Conservation (phyloP, 2,329 filamentous ascomycete species). For the Stachybotrys elegans region DNA sequence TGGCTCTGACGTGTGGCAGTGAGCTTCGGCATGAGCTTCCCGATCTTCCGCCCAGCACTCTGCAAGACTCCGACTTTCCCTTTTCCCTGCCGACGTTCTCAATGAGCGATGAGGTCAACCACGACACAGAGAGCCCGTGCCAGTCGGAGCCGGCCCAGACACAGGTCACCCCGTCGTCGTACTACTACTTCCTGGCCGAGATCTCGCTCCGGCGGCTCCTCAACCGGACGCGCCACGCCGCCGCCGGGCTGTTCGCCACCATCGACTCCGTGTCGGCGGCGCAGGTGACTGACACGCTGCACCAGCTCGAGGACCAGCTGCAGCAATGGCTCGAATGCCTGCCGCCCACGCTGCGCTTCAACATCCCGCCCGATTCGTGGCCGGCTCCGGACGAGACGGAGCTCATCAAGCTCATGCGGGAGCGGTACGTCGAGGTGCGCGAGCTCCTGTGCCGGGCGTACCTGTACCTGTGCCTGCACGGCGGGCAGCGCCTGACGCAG, state of each 20-base stretch:
- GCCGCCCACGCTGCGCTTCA: conserved; percentile 63
- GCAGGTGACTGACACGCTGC: conserved; percentile 60
- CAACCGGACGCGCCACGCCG: conserved; percentile 41
- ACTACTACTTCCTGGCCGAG: conserved; percentile 65
- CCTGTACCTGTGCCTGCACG: conserved; percentile 11
- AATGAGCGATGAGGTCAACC: background rate
- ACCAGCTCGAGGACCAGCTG: conserved; percentile 67
- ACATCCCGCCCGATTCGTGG: conserved; percentile 9
- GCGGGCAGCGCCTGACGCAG: conserved; percentile 8
- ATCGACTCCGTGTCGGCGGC: conserved; percentile 52
- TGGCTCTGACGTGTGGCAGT: conserved; percentile 3
- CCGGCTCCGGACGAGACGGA: conserved; percentile 9
- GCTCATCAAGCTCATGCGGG: conserved; percentile 11
- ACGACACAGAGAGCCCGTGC: background rate
- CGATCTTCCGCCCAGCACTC: conserved; percentile 8
- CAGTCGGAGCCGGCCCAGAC: background rate
- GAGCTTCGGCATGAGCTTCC: conserved; percentile 12
- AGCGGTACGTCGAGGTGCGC: conserved; percentile 11
- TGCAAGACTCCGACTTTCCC: conserved; percentile 10
- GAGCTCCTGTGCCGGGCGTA: conserved; percentile 11
- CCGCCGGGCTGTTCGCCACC: conserved; percentile 52
- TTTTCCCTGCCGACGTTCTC: conserved; percentile 10
- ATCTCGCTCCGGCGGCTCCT: conserved; percentile 68
- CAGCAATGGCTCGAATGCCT: conserved; percentile 75
- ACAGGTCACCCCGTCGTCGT: conserved; percentile 6